These are phyloP conservation scores for Ambrosiella beaveri DNA, from an alignment of 2,329 filamentous ascomycete species.

Conservation along the genomic window DNA sequence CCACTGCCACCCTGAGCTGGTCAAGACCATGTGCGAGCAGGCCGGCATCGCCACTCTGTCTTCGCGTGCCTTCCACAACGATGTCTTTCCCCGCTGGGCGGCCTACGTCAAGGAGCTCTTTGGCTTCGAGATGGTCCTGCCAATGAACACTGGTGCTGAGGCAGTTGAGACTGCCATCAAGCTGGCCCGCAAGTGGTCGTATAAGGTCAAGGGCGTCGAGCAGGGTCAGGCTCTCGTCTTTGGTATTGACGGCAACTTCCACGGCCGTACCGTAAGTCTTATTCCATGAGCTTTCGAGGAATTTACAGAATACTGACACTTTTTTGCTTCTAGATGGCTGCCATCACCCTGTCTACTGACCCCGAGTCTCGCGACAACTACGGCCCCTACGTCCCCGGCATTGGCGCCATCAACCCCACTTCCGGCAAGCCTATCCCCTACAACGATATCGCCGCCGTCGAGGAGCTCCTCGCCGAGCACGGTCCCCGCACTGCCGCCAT, in stretches of 20 bases:
- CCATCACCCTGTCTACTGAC: slow-evolving; percentile 88
- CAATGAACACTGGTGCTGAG: slow-evolving; percentile 96
- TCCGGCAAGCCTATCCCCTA: slow-evolving; percentile 66
- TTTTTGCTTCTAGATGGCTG: slow-evolving; percentile 49
- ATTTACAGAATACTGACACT: slow-evolving; percentile 4
- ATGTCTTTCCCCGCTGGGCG: slow-evolving; percentile 91
- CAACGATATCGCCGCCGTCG: slow-evolving; percentile 68
- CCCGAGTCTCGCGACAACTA: slow-evolving; percentile 95
- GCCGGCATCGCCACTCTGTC: slow-evolving; percentile 78
- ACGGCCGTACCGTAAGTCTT: slow-evolving; percentile 68
- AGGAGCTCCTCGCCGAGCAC: slow-evolving; percentile 60
- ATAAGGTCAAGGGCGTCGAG: slow-evolving; percentile 85
- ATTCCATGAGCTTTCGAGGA: background rate
- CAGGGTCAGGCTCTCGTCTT: slow-evolving; percentile 72
- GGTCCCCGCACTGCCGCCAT: slow-evolving; percentile 80
- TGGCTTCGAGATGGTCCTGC: slow-evolving; percentile 92
- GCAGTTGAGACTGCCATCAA: slow-evolving; percentile 93
- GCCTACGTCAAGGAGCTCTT: slow-evolving; percentile 80
- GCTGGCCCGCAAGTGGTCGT: slow-evolving; percentile 93
- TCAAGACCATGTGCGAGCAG: slow-evolving; percentile 80
- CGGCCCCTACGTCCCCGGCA: slow-evolving; percentile 80
- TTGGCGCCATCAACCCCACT: slow-evolving; percentile 59
- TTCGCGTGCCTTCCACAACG: slow-evolving; percentile 92
- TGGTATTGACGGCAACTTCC: slow-evolving; percentile 81
- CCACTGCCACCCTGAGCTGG: slow-evolving; percentile 90